Conservation (phyloP, 371 early-diverging fungal genomes). For the Homolaphlyctis polyrhiza region DNA sequence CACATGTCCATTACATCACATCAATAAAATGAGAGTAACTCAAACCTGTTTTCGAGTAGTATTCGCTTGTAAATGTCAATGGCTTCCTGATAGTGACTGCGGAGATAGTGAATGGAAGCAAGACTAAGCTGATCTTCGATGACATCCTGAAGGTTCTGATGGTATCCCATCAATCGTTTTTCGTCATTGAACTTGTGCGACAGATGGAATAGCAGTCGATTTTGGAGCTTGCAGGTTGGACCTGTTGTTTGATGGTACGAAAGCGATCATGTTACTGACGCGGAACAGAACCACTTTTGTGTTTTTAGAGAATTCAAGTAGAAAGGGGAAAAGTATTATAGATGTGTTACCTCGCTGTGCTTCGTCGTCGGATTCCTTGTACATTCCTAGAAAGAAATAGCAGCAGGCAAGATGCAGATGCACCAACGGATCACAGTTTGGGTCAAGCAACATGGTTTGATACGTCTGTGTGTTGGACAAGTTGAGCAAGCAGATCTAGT, state of each 20-base stretch:
- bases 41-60: constrained; percentile 42
- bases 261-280: too few species aligned
- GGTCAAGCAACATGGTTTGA: constrained; percentile 23
- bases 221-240: constrained; percentile 49
- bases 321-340: too few species aligned
- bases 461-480: constrained; percentile 34
- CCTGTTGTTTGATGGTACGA: too few species aligned
- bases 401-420: constrained; percentile 45
- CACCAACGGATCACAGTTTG: constrained; percentile 31
- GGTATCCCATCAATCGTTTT: constrained; percentile 50
- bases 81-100: constrained; percentile 57
- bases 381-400: constrained; percentile 51
- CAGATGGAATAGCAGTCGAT: constrained; percentile 48
- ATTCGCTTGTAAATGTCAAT: constrained; percentile 56
- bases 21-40: too few species aligned
- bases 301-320: background rate
- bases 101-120: constrained; percentile 55
- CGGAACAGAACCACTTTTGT: background rate
- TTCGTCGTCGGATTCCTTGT: constrained; percentile 47
- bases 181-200: constrained; percentile 57
- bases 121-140: constrained; percentile 51
- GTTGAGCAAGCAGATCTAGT: too few species aligned
- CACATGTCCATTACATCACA: too few species aligned
- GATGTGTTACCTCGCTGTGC: constrained; percentile 40
- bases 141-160: constrained; percentile 51